Evolutionary conservation across 2,329 filamentous ascomycete species (phyloP).

Genomic region (Aspergillus hortae): DNA sequence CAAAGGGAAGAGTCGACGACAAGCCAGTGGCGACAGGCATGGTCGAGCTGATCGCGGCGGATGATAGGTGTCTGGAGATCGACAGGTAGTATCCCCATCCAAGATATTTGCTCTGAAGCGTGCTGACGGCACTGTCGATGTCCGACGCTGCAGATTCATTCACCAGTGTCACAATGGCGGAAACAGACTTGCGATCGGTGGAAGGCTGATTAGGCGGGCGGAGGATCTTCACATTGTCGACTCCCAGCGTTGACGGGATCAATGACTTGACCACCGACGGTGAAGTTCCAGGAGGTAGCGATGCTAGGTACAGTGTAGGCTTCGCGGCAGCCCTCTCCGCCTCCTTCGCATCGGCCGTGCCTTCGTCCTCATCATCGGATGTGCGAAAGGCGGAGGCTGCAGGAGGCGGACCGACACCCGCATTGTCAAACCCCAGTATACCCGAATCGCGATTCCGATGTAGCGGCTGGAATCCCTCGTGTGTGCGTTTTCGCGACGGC

Average conservation of each 20-base stretch:
- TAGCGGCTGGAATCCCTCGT: slow-evolving; percentile 37
- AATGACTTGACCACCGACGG: slow-evolving; percentile 48
- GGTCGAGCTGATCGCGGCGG: slow-evolving; percentile 60
- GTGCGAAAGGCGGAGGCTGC: slow-evolving; percentile 39
- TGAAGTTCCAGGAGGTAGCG: slow-evolving; percentile 52
- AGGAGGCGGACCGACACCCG: slow-evolving; percentile 9
- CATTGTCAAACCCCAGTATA: slow-evolving; percentile 40
- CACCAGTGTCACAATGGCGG: slow-evolving; percentile 76
- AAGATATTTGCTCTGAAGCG: slow-evolving; percentile 77
- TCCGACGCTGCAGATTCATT: slow-evolving; percentile 78
- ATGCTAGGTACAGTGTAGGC: slow-evolving; percentile 54
- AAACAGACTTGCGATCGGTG: slow-evolving; percentile 65
- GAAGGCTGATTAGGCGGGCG: slow-evolving; percentile 46
- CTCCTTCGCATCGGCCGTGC: slow-evolving; percentile 36
- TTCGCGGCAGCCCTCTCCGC: slow-evolving; percentile 49
- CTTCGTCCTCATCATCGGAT: slow-evolving; percentile 45
- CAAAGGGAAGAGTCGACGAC: slow-evolving; percentile 65
- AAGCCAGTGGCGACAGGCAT: slow-evolving; percentile 45
- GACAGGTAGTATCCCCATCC: slow-evolving; percentile 80
- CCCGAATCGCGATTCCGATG: slow-evolving; percentile 39
- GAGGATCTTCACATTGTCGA: slow-evolving; percentile 72
- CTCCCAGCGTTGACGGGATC: slow-evolving; percentile 53
- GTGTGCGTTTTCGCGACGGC: slow-evolving; percentile 42
- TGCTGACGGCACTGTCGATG: slow-evolving; percentile 75
- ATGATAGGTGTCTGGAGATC: slow-evolving; percentile 78